Percentiles rank a stretch among this genome's conserved stretches.
phyloP scores from a whole-genome alignment of 2,329 filamentous ascomycete species.

The Apiospora marii region DNA sequence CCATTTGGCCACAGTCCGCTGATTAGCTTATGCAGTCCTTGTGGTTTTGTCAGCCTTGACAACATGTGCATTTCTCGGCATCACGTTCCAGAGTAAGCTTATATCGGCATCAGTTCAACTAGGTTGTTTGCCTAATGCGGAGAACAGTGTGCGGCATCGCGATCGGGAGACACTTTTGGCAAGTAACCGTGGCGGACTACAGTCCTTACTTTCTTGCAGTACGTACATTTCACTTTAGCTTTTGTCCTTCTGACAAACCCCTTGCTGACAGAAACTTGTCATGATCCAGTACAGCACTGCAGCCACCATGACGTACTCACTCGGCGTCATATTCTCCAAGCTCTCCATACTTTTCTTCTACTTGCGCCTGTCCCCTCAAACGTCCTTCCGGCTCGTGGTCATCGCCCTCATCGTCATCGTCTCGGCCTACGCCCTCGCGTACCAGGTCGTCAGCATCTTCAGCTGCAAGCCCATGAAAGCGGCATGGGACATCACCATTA shows the following conservation, averaged over 20 bases:
- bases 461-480: slow-evolving; percentile 10
- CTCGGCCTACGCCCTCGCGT: slow-evolving; percentile 1
- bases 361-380: slow-evolving; percentile 5
- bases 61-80: not conserved
- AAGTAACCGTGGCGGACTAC: slow-evolving; percentile 19
- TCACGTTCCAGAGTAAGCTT: not conserved
- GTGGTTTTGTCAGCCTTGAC: not conserved
- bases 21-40: not conserved
- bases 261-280: not conserved
- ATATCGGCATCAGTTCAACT: not conserved
- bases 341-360: slow-evolving; percentile 20
- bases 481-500: slow-evolving; percentile 15
- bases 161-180: slow-evolving; percentile 23
- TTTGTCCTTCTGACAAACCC: not conserved
- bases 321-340: slow-evolving; percentile 20
- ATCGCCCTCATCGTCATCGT: not conserved
- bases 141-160: slow-evolving; percentile 16
- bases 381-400: not conserved
- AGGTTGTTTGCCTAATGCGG: not conserved
- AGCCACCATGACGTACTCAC: not conserved
- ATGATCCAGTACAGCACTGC: not conserved
- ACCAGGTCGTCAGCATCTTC: slow-evolving; percentile 22
- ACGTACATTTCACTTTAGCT: no score
- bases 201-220: not conserved
- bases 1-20: not conserved